Percentiles rank a stretch among this genome's conserved stretches.
These are phyloP conservation scores for Sordaria brevicollis DNA, from an alignment of 495 filamentous ascomycete genomes.

Conservation along the genomic window DNA sequence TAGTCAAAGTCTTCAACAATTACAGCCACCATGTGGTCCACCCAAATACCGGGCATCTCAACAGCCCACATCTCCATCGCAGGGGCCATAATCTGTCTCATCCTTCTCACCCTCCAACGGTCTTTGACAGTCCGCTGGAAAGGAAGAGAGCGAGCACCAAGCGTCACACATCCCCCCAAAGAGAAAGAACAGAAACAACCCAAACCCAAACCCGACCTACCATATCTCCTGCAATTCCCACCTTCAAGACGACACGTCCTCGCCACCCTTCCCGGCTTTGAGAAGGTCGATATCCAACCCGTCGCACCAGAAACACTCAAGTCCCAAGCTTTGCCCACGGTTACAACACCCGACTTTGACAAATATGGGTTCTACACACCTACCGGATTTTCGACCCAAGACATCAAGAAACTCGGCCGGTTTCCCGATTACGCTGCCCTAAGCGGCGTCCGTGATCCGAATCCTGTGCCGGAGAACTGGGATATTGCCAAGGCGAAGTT, in stretches of 20 bases:
- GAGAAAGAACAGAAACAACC: too few relatives aligned
- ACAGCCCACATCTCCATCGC: background rate
- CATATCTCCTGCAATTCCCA: conserved; percentile 10
- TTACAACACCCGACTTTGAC: conserved; percentile 3
- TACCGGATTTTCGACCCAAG: conserved; percentile 49
- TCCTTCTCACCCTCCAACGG: background rate
- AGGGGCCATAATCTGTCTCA: background rate
- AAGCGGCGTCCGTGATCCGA: conserved; percentile 68
- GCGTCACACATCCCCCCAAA: background rate
- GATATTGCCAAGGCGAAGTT: conserved; percentile 53
- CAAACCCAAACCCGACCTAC: background rate
- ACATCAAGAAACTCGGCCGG: conserved; percentile 64
- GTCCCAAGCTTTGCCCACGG: conserved; percentile 6
- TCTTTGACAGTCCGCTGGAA: background rate
- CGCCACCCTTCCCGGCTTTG: conserved; percentile 2
- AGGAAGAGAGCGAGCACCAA: background rate
- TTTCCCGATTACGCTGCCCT: conserved; percentile 77
- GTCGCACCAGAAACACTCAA: conserved; percentile 2
- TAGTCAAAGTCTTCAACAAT: background rate
- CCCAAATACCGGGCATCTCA: background rate
- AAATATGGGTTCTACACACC: conserved; percentile 11
- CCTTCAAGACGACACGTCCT: conserved; percentile 35
- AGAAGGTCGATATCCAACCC: conserved; percentile 3
- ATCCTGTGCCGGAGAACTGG: conserved; percentile 50
- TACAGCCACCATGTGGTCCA: background rate